Conservation (phyloP, 140 eudicot species). For the Cichorium intybus region DNA sequence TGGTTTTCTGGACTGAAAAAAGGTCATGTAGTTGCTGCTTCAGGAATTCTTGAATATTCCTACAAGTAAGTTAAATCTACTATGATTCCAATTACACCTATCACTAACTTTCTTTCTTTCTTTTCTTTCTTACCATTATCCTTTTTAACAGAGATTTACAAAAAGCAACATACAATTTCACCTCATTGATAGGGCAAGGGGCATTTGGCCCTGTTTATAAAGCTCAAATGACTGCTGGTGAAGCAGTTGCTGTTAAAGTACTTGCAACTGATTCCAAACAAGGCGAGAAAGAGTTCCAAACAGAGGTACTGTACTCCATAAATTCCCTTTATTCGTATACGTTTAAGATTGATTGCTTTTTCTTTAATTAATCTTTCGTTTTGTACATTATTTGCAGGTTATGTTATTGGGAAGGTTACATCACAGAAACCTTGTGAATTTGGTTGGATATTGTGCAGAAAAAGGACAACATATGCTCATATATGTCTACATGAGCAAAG, state of each 20-base stretch:
- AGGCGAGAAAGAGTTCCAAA: conserved; percentile 93
- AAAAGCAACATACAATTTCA: conserved; percentile 89
- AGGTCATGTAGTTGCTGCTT: conserved; percentile 72
- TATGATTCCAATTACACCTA: conserved; percentile 2
- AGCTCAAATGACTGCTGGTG: conserved; percentile 96
- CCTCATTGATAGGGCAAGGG: conserved; percentile 93
- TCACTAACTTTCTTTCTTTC: too few relatives aligned
- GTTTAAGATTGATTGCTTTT: conserved; percentile 13
- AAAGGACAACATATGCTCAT: conserved; percentile 93
- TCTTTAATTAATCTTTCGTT: conserved; percentile 1
- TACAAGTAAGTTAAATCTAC: conserved; percentile 60
- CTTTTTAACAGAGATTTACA: conserved; percentile 74
- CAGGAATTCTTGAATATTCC: conserved; percentile 89
- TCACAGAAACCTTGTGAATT: conserved; percentile 95
- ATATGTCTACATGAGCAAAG: conserved; percentile 90
- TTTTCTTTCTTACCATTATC: background rate
- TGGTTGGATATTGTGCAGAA: conserved; percentile 95
- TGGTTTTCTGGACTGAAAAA: conserved; percentile 75
- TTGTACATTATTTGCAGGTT: conserved; percentile 48
- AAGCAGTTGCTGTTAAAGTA: conserved; percentile 94
- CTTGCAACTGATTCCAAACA: conserved; percentile 96
- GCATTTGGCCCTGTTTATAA: conserved; percentile 96
- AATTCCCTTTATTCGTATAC: conserved; percentile 6
- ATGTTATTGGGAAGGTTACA: conserved; percentile 86
- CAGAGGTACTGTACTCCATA: conserved; percentile 51